Conservation (phyloP, 2,329 filamentous ascomycete genomes). For the Aureobasidium sp. region DNA sequence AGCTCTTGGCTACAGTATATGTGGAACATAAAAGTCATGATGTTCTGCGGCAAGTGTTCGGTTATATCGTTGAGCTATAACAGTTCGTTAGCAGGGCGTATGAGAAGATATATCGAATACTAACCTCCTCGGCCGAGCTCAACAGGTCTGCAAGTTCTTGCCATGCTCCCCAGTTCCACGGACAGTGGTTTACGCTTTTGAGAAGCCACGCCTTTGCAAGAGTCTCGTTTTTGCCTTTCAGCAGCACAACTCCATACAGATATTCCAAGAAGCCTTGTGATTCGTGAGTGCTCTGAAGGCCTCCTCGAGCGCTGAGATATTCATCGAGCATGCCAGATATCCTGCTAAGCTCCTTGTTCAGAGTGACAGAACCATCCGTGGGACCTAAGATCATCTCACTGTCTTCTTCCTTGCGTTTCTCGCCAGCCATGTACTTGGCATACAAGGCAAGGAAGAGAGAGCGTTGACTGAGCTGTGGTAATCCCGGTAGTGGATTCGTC, state of each 20-base stretch:
- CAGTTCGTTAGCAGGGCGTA: no score
- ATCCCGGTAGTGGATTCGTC: slow-evolving; percentile 19
- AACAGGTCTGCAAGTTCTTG: slow-evolving; percentile 79
- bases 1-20: slow-evolving; percentile 85
- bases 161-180: slow-evolving; percentile 98
- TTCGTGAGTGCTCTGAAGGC: slow-evolving; percentile 22
- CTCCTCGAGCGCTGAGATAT: slow-evolving; percentile 62
- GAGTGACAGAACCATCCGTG: slow-evolving; percentile 72
- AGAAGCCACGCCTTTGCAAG: slow-evolving; percentile 81
- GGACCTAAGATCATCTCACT: slow-evolving; percentile 96
- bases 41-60: slow-evolving; percentile 69
- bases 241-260: slow-evolving; percentile 80
- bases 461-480: slow-evolving; percentile 67
- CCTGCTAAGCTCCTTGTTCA: slow-evolving; percentile 74
- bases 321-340: slow-evolving; percentile 68
- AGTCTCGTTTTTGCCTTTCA: slow-evolving; percentile 83
- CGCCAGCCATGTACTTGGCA: slow-evolving; percentile 83
- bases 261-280: slow-evolving; percentile 89
- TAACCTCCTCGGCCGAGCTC: slow-evolving; percentile 61
- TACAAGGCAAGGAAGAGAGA: slow-evolving; percentile 88
- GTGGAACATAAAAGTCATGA: slow-evolving; percentile 91
- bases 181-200: slow-evolving; percentile 76
- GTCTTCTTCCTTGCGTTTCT: slow-evolving; percentile 94
- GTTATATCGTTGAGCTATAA: slow-evolving; percentile 33
- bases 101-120: no score